Evolutionary conservation across 208 protist genomes (phyloP).

Genomic region (Trypanosoma caninum): DNA sequence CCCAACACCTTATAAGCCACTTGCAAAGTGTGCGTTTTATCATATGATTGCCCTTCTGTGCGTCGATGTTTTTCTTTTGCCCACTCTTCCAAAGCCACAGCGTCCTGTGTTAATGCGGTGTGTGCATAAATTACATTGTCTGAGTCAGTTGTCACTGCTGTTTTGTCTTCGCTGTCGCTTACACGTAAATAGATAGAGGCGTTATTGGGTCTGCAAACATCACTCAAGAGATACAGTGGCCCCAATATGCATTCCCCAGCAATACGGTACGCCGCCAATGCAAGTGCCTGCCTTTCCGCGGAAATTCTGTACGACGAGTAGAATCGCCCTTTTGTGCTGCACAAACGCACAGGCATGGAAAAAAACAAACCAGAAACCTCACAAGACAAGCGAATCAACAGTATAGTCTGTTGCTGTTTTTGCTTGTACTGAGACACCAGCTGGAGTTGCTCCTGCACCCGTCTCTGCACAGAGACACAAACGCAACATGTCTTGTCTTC

Average conservation of each 20-base stretch:
- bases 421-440: neutral
- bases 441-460: neutral
- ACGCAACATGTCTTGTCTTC: neutral
- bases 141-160: neutral
- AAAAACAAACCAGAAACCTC: conserved; percentile 36
- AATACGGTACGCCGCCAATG: conserved; percentile 8
- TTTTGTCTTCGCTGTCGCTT: neutral
- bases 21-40: neutral
- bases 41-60: neutral
- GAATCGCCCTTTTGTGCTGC: neutral
- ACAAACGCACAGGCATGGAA: conserved; percentile 37
- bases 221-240: conserved; percentile 12
- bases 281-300: conserved; percentile 1
- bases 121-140: conserved; percentile 2
- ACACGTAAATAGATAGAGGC: conserved; percentile 14
- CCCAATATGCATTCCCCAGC: conserved; percentile 19
- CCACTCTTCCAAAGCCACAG: neutral
- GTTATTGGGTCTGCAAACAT: neutral
- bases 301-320: conserved; percentile 3
- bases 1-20: neutral
- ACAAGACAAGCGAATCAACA: conserved; percentile 19
- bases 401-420: neutral
- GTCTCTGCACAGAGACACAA: neutral
- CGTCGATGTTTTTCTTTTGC: neutral
- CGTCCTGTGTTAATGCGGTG: neutral